phyloP scores from a whole-genome alignment of 2,329 filamentous ascomycete genomes.

The Magnaporthiopsis incrustans region DNA sequence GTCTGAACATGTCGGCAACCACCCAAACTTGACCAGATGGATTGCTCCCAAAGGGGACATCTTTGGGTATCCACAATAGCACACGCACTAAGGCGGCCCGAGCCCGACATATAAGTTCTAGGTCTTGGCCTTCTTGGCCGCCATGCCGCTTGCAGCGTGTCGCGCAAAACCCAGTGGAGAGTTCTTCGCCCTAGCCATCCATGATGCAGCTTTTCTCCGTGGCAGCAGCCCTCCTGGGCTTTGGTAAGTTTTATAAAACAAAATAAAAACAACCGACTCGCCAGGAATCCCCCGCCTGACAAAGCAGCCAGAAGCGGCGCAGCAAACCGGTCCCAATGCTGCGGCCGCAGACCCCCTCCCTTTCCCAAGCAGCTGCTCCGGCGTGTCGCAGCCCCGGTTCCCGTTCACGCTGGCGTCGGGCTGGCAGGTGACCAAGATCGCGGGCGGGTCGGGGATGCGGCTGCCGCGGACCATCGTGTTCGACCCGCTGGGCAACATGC shows the following conservation, averaged over 20 bases:
- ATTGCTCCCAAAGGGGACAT: no score
- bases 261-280: no score
- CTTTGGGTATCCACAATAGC: no score
- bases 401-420: conserved; percentile 20
- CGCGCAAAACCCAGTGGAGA: not conserved
- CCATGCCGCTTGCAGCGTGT: no score
- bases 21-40: no score
- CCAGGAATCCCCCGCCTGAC: not conserved
- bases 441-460: conserved; percentile 22
- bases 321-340: not conserved
- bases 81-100: no score
- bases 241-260: not conserved
- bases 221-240: not conserved
- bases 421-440: conserved; percentile 27
- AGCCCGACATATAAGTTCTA: no score
- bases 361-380: conserved; percentile 20
- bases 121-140: no score
- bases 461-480: conserved; percentile 22
- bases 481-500: conserved; percentile 23
- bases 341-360: conserved; percentile 13
- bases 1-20: not conserved
- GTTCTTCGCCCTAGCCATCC: not conserved
- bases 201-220: not conserved
- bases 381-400: conserved; percentile 20
- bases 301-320: not conserved